These are phyloP conservation scores for Cladosporium sp. DNA, from an alignment of 2,329 filamentous ascomycete species.

Conservation along the genomic window DNA sequence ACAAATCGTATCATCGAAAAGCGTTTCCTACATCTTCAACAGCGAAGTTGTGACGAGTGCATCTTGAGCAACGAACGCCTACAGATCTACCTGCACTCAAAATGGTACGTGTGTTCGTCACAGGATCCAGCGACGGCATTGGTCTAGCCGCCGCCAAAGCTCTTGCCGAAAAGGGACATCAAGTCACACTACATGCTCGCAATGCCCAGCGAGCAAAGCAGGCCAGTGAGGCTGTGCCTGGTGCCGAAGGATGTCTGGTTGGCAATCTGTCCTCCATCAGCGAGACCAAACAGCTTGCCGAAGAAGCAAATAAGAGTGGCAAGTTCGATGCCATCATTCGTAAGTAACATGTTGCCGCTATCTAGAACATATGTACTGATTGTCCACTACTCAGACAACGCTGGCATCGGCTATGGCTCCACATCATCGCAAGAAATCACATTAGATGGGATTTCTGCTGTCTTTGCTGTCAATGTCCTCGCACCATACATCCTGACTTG, in stretches of 20 bases:
- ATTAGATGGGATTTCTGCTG: conserved; percentile 40
- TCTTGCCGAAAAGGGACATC: conserved; percentile 48
- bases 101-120: conserved; percentile 42
- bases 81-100: too few relatives aligned
- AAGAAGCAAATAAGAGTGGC: conserved; percentile 45
- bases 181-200: conserved; percentile 52
- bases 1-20: too few relatives aligned
- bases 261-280: conserved; percentile 49
- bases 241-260: conserved; percentile 45
- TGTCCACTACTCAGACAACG: conserved; percentile 20
- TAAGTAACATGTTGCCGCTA: conserved; percentile 35
- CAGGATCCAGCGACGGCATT: conserved; percentile 54
- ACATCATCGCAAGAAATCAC: conserved; percentile 38
- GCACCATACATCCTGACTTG: conserved; percentile 53
- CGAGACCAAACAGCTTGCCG: conserved; percentile 48
- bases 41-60: too few relatives aligned
- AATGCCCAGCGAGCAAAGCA: conserved; percentile 45
- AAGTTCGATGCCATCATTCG: conserved; percentile 51
- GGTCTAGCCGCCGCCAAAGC: conserved; percentile 47
- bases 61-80: too few relatives aligned
- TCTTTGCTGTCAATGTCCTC: conserved; percentile 52
- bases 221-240: conserved; percentile 44
- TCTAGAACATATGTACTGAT: neutral
- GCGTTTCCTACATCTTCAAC: too few relatives aligned
- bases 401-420: conserved; percentile 40